These are phyloP conservation scores for Cylindrotheca closterium DNA, from an alignment of 108 stramenopile species.

Conservation along the genomic window DNA sequence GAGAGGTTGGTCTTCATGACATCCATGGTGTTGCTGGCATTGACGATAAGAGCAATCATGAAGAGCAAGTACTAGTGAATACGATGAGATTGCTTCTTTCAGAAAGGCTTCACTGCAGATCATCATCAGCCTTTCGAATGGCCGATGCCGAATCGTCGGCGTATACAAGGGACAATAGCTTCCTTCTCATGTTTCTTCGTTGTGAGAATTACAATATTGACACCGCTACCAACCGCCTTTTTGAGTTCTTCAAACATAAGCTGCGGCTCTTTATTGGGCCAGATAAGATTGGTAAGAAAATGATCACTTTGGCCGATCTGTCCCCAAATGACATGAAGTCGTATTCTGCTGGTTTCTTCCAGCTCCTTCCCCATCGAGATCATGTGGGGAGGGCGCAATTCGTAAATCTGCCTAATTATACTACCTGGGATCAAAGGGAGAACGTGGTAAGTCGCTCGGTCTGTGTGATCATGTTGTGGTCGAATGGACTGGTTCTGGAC, in stretches of 20 bases:
- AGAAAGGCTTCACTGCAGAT: background rate
- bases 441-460: background rate
- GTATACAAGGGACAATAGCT: conserved; percentile 5
- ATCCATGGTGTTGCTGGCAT: conserved; percentile 18
- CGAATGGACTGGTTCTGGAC: background rate
- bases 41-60: background rate
- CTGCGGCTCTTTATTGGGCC: conserved; percentile 13
- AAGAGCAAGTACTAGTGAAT: background rate
- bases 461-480: background rate
- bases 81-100: background rate
- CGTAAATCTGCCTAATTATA: background rate
- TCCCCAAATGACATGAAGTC: background rate
- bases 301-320: background rate
- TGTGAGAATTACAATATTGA: conserved; percentile 26
- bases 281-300: background rate
- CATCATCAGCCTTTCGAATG: background rate
- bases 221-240: conserved; percentile 18
- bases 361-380: background rate
- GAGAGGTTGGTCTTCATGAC: conserved; percentile 5
- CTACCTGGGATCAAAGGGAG: background rate
- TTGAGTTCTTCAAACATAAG: conserved; percentile 21
- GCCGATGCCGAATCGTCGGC: background rate
- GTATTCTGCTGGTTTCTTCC: background rate
- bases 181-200: conserved; percentile 38
- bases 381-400: background rate